Percentiles rank a stretch among this genome's conserved stretches.
These are phyloP conservation scores for Geum urbanum DNA, from an alignment of 306 rosid genomes.

Conservation along the genomic window DNA sequence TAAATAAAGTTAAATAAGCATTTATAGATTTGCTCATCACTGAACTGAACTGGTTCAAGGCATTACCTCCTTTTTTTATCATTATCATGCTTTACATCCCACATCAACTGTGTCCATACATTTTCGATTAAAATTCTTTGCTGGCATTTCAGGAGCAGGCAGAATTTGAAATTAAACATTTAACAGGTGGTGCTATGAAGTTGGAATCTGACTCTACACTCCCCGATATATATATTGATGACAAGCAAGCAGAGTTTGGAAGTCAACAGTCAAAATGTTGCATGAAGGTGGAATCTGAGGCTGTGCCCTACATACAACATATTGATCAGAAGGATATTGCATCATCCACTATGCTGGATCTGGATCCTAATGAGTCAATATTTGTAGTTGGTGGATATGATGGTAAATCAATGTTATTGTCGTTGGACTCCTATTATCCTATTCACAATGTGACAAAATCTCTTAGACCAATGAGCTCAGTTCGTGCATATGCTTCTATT, in stretches of 20 bases:
- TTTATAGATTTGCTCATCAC: constrained; percentile 11
- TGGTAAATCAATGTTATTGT: constrained; percentile 51
- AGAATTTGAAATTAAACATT: constrained; percentile 44
- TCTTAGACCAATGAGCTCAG: constrained; percentile 35
- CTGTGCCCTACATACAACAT: constrained; percentile 23
- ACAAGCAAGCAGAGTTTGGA: constrained; percentile 35
- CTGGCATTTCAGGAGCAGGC: constrained; percentile 38
- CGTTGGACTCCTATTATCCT: constrained; percentile 55
- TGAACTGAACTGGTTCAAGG: constrained; percentile 2
- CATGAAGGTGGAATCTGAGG: constrained; percentile 25
- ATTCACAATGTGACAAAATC: constrained; percentile 40
- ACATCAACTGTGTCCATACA: background rate
- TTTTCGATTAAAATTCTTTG: constrained; percentile 19
- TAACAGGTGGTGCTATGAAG: constrained; percentile 33
- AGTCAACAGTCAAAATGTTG: constrained; percentile 39
- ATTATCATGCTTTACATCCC: background rate
- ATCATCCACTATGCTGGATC: constrained; percentile 26
- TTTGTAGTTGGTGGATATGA: constrained; percentile 68
- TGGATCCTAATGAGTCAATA: constrained; percentile 56
- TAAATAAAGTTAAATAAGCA: background rate
- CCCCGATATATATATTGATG: constrained; percentile 25
- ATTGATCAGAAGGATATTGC: constrained; percentile 26
- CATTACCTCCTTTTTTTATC: background rate
- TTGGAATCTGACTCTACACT: constrained; percentile 33
- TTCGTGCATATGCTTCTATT: constrained; percentile 43